These are phyloP conservation scores for Lolium rigidum DNA, from an alignment of 176 grass and related monocot species.

Conservation along the genomic window DNA sequence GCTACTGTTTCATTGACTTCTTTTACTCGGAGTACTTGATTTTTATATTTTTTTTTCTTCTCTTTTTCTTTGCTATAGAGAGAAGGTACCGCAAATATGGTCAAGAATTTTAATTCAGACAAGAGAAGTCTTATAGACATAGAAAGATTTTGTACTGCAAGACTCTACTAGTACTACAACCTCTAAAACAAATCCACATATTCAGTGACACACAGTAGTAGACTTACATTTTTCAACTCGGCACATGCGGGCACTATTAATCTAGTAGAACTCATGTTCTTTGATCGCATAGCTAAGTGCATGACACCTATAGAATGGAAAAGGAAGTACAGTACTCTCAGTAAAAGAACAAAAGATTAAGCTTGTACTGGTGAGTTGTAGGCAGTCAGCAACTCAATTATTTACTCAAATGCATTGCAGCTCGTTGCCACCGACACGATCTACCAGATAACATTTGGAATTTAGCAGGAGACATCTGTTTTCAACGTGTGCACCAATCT, in stretches of 20 bases:
- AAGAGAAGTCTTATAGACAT: background rate
- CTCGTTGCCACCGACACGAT: constrained; percentile 10
- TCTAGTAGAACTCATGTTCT: background rate
- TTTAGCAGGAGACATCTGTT: constrained; percentile 31
- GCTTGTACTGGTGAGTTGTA: background rate
- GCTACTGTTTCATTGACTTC: constrained; percentile 10
- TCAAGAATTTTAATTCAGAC: background rate
- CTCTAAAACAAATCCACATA: background rate
- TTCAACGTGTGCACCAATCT: constrained; percentile 13
- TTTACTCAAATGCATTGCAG: background rate
- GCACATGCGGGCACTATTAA: constrained; percentile 18
- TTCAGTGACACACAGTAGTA: background rate
- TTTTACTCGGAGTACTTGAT: background rate
- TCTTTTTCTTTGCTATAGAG: background rate
- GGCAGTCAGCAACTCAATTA: background rate
- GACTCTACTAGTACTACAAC: background rate
- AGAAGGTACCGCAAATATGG: background rate
- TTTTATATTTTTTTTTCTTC: background rate
- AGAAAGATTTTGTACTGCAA: background rate
- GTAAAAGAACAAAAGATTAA: background rate
- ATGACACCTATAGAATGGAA: background rate
- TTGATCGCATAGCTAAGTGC: constrained; percentile 4
- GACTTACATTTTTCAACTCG: background rate
- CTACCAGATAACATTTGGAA: constrained; percentile 14
- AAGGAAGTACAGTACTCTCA: background rate